phyloP scores from a whole-genome alignment of 306 rosid genomes.

The Oxytropis ochrocephala region DNA sequence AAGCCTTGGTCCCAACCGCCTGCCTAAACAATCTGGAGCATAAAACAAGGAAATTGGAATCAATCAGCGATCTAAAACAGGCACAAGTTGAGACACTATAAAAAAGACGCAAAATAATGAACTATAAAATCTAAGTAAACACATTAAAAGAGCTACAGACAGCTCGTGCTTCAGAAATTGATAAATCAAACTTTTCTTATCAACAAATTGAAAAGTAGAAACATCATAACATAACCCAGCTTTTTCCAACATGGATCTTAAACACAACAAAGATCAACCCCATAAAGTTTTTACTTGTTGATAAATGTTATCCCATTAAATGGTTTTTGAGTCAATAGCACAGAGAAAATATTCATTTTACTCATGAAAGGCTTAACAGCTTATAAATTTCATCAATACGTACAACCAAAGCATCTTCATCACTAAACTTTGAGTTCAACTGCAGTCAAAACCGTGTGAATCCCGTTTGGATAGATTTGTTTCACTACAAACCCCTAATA shows the following conservation, averaged over 20 bases:
- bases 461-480: background rate
- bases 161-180: background rate
- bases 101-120: background rate
- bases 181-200: background rate
- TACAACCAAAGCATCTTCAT: background rate
- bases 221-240: background rate
- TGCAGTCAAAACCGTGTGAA: background rate
- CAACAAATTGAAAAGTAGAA: conserved; percentile 6
- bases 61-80: conserved; percentile 18
- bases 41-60: conserved; percentile 25
- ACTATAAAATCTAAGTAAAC: conserved; percentile 6
- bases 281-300: background rate
- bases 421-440: conserved; percentile 15
- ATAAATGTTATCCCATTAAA: background rate
- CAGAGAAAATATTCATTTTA: background rate
- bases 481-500: background rate
- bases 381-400: background rate
- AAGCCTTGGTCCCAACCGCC: conserved; percentile 97
- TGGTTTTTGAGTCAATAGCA: background rate
- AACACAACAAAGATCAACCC: background rate
- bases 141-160: background rate
- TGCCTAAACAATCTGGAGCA: conserved; percentile 90
- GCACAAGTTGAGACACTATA: background rate
- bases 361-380: conserved; percentile 7
- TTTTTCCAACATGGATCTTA: too few species aligned